Evolutionary conservation across 78 protist genomes (phyloP).

Genomic region (Dictyostelium discoideum): DNA sequence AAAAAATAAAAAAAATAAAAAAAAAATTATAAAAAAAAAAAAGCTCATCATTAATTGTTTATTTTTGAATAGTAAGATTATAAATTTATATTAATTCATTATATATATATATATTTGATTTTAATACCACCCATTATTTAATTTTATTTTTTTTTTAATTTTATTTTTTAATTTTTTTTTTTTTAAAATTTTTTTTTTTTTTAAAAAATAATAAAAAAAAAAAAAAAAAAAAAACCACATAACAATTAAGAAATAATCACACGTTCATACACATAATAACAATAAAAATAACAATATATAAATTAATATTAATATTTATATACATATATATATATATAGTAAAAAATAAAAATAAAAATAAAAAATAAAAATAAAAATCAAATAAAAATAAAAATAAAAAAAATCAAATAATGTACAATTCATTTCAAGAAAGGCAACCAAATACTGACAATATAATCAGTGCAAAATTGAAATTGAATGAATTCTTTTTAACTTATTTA

Average conservation of each 20-base stretch:
- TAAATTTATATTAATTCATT: not conserved
- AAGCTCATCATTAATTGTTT: not conserved
- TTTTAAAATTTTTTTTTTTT: not conserved
- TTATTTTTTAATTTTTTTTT: not conserved
- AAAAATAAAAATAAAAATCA: not conserved
- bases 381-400: not conserved
- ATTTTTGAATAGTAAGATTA: not conserved
- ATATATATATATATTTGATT: not conserved
- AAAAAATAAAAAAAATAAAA: too few species aligned
- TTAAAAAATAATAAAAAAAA: too few species aligned
- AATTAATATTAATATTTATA: not conserved
- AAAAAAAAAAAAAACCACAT: not conserved
- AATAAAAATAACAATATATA: not conserved
- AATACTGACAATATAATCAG: slow-evolving; percentile 52
- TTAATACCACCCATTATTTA: not conserved
- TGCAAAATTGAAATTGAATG: slow-evolving; percentile 72
- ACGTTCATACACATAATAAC: too few species aligned
- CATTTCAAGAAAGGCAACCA: slow-evolving; percentile 66
- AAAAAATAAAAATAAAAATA: not conserved
- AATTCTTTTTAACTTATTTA: slow-evolving; percentile 56
- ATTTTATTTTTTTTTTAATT: not conserved
- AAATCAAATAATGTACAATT: slow-evolving; percentile 11
- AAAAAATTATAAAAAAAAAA: too few species aligned
- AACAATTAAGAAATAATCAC: too few species aligned
- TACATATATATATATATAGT: too few species aligned